Evolutionary conservation across 805 yeast genomes (phyloP).

Genomic region (Kazachstania viticola): DNA sequence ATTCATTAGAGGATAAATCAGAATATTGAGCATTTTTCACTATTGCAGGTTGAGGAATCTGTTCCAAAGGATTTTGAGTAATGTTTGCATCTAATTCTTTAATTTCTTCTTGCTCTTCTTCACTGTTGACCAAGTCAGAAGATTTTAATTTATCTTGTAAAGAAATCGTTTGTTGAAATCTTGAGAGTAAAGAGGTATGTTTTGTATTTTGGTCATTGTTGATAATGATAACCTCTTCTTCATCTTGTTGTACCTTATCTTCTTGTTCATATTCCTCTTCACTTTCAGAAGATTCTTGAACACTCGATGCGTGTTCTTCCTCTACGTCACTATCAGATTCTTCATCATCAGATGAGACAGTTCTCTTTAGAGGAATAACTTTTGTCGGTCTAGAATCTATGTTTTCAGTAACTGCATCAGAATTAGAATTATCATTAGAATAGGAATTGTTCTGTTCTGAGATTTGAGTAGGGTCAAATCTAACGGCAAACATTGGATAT

Average conservation of each 20-base stretch:
- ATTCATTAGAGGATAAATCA: constrained; percentile 6
- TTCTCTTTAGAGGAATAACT: constrained; percentile 19
- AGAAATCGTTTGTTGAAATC: constrained; percentile 37
- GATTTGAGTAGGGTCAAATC: constrained; percentile 43
- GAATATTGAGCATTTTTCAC: constrained; percentile 23
- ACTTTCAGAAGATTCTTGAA: background rate
- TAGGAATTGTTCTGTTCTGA: too few relatives aligned
- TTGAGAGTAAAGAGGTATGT: constrained; percentile 39
- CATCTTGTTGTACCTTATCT: constrained; percentile 5
- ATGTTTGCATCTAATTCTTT: constrained; percentile 7
- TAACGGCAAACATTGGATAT: constrained; percentile 48
- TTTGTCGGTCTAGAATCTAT: constrained; percentile 3
- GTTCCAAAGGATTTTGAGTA: constrained; percentile 38
- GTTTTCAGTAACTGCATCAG: background rate
- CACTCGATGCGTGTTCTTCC: constrained; percentile 1
- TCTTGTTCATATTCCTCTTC: constrained; percentile 9
- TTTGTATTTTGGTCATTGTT: constrained; percentile 17
- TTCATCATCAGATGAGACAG: constrained; percentile 6
- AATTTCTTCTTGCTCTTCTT: constrained; percentile 17
- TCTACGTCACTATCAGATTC: constrained; percentile 8
- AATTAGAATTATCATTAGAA: background rate
- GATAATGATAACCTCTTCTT: background rate
- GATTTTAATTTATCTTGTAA: constrained; percentile 18
- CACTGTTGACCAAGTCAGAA: constrained; percentile 11
- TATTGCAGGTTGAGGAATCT: constrained; percentile 72